phyloP scores from a whole-genome alignment of 306 rosid species.

The Castanea crenata region DNA sequence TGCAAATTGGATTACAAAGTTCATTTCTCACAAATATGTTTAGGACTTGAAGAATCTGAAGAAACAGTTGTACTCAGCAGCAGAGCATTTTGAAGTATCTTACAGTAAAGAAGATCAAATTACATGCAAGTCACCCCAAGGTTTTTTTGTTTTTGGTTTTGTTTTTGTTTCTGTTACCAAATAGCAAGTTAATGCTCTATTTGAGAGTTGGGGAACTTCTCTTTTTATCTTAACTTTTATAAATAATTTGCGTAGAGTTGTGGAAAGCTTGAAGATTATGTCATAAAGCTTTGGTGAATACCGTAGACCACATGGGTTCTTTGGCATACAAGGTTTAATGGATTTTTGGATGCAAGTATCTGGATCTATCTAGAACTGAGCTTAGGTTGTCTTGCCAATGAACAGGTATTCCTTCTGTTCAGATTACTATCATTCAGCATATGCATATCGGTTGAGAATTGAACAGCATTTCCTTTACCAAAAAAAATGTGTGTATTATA shows the following conservation, averaged over 20 bases:
- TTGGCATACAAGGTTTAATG: conserved; percentile 34
- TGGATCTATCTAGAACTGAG: conserved; percentile 22
- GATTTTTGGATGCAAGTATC: conserved; percentile 28
- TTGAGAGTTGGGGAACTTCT: background rate
- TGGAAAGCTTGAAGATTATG: conserved; percentile 40
- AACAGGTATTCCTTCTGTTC: conserved; percentile 25
- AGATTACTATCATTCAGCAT: background rate
- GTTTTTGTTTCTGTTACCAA: background rate
- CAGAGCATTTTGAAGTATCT: conserved; percentile 37
- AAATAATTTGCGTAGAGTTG: conserved; percentile 22
- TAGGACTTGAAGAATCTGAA: conserved; percentile 44
- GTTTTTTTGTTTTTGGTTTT: background rate
- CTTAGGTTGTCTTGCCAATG: conserved; percentile 25
- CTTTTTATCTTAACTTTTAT: background rate
- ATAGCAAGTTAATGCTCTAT: background rate
- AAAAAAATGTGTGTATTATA: no score
- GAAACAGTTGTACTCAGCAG: conserved; percentile 45
- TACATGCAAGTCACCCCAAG: conserved; percentile 17
- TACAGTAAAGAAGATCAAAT: conserved; percentile 32
- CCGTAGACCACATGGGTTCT: conserved; percentile 42
- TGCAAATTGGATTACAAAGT: background rate
- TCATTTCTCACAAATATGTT: background rate
- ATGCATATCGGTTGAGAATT: background rate
- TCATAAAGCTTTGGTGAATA: conserved; percentile 38
- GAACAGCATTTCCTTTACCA: no score